Evolutionary conservation across 2,329 filamentous ascomycete species (phyloP).

Genomic region (Diaporthe capsici): DNA sequence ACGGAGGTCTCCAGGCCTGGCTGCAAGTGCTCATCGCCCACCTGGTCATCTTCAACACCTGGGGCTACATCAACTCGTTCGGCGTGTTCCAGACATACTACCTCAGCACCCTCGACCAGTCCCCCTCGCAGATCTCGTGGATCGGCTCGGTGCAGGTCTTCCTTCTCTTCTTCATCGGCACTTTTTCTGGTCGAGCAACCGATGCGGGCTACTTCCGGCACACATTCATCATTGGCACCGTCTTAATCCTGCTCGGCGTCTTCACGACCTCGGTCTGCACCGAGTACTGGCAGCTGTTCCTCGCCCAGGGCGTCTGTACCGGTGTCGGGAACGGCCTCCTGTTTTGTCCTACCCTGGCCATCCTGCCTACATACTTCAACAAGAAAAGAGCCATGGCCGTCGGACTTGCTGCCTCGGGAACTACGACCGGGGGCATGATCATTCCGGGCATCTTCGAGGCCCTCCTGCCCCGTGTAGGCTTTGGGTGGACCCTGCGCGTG

Average conservation of each 20-base stretch:
- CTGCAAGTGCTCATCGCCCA: constrained; percentile 55
- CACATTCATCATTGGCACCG: constrained; percentile 56
- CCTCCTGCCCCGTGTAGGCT: constrained; percentile 69
- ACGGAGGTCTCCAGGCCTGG: constrained; percentile 65
- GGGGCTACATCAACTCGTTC: constrained; percentile 69
- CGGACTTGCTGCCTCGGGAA: constrained; percentile 72
- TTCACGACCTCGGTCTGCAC: constrained; percentile 60
- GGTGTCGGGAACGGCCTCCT: constrained; percentile 73
- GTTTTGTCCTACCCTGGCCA: constrained; percentile 75
- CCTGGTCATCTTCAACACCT: constrained; percentile 65
- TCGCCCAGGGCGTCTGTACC: constrained; percentile 67
- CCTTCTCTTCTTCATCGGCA: constrained; percentile 67
- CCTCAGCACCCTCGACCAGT: constrained; percentile 52
- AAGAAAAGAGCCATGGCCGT: constrained; percentile 70
- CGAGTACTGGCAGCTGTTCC: constrained; percentile 69
- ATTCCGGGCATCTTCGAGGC: constrained; percentile 70
- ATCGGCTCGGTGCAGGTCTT: constrained; percentile 70
- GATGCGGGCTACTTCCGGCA: constrained; percentile 67
- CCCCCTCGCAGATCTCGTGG: constrained; percentile 64
- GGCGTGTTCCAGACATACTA: constrained; percentile 70
- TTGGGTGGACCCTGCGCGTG: constrained; percentile 69
- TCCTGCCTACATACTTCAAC: constrained; percentile 76
- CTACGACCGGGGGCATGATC: constrained; percentile 70
- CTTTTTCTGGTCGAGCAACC: constrained; percentile 65
- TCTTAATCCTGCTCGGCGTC: constrained; percentile 60